Conservation (phyloP, 2,329 filamentous ascomycete species). For the Botrytis aclada region DNA sequence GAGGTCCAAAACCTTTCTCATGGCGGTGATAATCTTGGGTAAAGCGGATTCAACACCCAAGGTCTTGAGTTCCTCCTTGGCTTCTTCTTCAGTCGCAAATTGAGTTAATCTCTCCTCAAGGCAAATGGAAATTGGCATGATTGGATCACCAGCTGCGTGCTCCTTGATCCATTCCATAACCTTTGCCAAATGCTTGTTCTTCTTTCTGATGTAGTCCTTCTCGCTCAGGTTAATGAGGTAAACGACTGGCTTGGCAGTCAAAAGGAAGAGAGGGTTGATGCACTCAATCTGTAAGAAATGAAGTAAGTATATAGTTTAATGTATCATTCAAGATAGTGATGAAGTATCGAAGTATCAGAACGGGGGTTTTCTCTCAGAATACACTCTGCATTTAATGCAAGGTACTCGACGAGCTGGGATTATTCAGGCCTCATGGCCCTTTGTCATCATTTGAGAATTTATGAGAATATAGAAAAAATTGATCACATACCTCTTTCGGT, state of each 20-base stretch:
- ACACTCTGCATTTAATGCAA: conserved; percentile 73
- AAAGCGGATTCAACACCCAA: conserved; percentile 83
- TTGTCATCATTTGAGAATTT: conserved; percentile 81
- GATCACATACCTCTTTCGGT: conserved; percentile 83
- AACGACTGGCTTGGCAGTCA: conserved; percentile 95
- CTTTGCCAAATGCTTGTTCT: conserved; percentile 97
- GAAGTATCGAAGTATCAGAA: conserved; percentile 34
- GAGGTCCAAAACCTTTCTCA: conserved; percentile 88
- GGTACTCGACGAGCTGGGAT: conserved; percentile 99
- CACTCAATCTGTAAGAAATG: conserved; percentile 71
- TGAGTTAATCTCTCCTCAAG: conserved; percentile 89
- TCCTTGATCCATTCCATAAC: conserved; percentile 95
- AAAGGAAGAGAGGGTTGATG: conserved; percentile 93
- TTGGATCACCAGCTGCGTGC: conserved; percentile 80
- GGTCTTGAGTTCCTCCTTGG: conserved; percentile 81
- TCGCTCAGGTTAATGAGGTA: conserved; percentile 97
- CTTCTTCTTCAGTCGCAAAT: conserved; percentile 74
- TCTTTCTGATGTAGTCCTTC: conserved; percentile 95
- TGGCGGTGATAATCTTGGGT: conserved; percentile 86
- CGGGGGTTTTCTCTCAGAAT: conserved; percentile 72
- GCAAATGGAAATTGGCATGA: conserved; percentile 88
- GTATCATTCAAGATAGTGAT: neutral
- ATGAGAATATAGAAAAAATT: conserved; percentile 31
- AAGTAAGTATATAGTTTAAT: conserved; percentile 24
- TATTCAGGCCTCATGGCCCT: conserved; percentile 91